These are phyloP conservation scores for Ogataea pignaliae DNA, from an alignment of 805 yeast species.

Conservation along the genomic window DNA sequence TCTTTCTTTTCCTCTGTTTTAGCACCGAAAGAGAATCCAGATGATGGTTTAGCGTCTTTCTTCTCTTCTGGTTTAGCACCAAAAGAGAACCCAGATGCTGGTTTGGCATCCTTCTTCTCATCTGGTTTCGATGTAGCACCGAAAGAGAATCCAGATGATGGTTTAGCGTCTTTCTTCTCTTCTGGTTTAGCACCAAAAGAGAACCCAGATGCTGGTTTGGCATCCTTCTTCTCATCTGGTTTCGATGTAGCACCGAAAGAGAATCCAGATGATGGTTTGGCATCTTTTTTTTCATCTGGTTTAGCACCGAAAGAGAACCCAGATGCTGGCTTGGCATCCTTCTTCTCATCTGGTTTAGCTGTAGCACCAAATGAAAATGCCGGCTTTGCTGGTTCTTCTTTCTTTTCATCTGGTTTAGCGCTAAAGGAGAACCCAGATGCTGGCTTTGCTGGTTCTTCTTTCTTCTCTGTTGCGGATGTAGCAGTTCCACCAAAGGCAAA, in stretches of 20 bases:
- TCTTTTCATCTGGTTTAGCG: constrained; percentile 9
- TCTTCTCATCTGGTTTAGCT: constrained; percentile 6
- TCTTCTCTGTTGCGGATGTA: constrained; percentile 8
- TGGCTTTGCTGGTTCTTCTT: constrained; percentile 5
- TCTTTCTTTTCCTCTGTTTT: neutral
- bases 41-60: constrained; percentile 17
- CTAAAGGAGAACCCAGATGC: constrained; percentile 8
- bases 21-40: constrained; percentile 4
- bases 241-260: constrained; percentile 8
- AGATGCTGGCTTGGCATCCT: constrained; percentile 9
- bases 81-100: constrained; percentile 9
- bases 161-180: constrained; percentile 2
- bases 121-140: constrained; percentile 3
- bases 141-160: constrained; percentile 3
- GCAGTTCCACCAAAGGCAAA: neutral
- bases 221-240: constrained; percentile 1
- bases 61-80: constrained; percentile 9
- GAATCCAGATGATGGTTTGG: constrained; percentile 9
- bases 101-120: constrained; percentile 8
- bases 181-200: constrained; percentile 1
- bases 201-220: constrained; percentile 5
- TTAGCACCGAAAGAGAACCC: constrained; percentile 14
- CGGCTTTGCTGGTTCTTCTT: constrained; percentile 6
- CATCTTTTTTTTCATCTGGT: constrained; percentile 11
- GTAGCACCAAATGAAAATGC: constrained; percentile 8